Percentiles rank a stretch among this genome's conserved stretches.
These are phyloP conservation scores for Didymella pinodella DNA, from an alignment of 2,329 filamentous ascomycete species.

Conservation along the genomic window DNA sequence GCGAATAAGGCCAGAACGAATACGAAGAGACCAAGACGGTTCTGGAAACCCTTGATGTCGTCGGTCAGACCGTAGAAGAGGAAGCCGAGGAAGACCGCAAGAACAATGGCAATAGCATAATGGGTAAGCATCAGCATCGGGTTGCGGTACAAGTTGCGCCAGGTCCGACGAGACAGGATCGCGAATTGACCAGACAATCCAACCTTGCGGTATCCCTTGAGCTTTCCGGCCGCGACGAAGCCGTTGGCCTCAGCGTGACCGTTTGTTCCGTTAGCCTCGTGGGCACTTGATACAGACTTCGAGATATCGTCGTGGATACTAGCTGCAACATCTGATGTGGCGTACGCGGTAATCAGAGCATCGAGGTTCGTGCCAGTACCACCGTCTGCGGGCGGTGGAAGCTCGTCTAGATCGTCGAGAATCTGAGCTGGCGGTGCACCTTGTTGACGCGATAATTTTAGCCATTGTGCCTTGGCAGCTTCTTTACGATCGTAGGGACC, in stretches of 20 bases:
- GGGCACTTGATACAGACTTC: conserved; percentile 69
- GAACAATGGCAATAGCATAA: conserved; percentile 93
- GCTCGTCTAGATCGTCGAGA: conserved; percentile 72
- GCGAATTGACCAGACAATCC: conserved; percentile 82
- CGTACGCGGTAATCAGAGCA: conserved; percentile 77
- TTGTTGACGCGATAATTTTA: conserved; percentile 64
- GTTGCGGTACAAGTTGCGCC: conserved; percentile 97
- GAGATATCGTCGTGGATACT: conserved; percentile 80
- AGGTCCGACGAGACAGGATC: conserved; percentile 89
- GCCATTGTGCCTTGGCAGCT: conserved; percentile 63
- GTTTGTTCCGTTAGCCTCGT: conserved; percentile 71
- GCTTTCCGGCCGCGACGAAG: conserved; percentile 64
- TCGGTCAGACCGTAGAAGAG: conserved; percentile 96
- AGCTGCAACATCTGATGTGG: conserved; percentile 77
- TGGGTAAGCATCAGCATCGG: conserved; percentile 98
- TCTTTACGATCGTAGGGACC: conserved; percentile 61
- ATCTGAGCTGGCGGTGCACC: conserved; percentile 66
- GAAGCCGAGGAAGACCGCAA: conserved; percentile 93
- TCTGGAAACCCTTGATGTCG: conserved; percentile 97
- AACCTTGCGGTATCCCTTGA: conserved; percentile 83
- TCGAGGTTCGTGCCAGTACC: conserved; percentile 79
- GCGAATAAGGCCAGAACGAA: conserved; percentile 95
- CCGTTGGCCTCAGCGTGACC: conserved; percentile 64
- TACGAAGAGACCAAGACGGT: conserved; percentile 95
- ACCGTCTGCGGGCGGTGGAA: conserved; percentile 64